These are phyloP conservation scores for Rhododendron vialii DNA, from an alignment of 148 eudicot species.

Conservation along the genomic window DNA sequence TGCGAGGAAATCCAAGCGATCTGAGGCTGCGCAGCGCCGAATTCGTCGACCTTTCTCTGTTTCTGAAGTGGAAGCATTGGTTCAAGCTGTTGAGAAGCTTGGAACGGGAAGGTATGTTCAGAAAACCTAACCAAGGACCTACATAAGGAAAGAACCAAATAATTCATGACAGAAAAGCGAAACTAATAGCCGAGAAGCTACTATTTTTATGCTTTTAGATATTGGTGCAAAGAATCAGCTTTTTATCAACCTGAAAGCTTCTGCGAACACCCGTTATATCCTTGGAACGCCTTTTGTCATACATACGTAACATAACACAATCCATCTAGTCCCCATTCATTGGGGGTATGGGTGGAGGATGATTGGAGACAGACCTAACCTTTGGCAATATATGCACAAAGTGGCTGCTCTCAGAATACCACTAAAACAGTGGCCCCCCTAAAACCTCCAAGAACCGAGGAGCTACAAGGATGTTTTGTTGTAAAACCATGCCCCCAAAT, in stretches of 20 bases:
- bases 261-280: neutral
- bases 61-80: constrained; percentile 88
- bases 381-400: too few relatives aligned
- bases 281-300: neutral
- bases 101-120: constrained; percentile 86
- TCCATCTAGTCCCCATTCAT: too few relatives aligned
- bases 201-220: neutral
- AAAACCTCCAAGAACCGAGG: too few relatives aligned
- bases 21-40: constrained; percentile 79
- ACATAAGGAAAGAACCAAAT: neutral
- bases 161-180: neutral
- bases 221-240: neutral
- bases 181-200: neutral
- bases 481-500: too few relatives aligned
- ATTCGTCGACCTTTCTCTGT: constrained; percentile 97
- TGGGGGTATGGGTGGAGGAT: too few relatives aligned
- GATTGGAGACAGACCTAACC: too few relatives aligned
- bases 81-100: constrained; percentile 95
- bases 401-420: too few relatives aligned
- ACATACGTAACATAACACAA: too few relatives aligned
- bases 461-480: too few relatives aligned
- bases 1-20: constrained; percentile 52
- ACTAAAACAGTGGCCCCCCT: too few relatives aligned
- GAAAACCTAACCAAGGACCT: neutral
- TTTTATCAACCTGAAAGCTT: neutral